Evolutionary conservation across 2,329 filamentous ascomycete species (phyloP), one percentile per base, ranked within the genome.

Genomic region (Dactylellina haptotyla): DNA sequence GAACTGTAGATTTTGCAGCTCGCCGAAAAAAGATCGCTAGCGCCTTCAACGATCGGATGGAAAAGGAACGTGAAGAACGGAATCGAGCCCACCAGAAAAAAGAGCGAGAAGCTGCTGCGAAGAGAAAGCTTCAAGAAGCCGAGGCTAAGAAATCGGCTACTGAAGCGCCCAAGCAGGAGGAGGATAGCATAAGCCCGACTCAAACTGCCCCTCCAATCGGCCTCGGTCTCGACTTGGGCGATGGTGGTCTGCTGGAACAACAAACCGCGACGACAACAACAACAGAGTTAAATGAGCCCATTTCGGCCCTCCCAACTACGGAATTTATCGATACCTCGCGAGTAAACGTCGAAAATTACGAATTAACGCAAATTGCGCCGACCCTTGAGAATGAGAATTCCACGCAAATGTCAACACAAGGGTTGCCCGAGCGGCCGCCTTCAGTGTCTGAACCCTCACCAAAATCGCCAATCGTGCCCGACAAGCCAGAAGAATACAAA

Each of bases 1-100:
- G 89, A 0, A 89, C 90, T 71, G 91, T 96, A 58, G 91, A 97
- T 80, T 95, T 96, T 79, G 92, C 90, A 71, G 90, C 91, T 76
- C 87, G 92, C 56, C 86, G 93, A 77, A 89, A 92, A 79, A 88
- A 89, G 73, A 96, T 96, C 77, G 90, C 93, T 77, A 87, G 92
- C 65, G 92, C 92, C 12, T 94, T 96, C 80, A 93, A 88, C 77
- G 91, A 90, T 79, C 92, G 90, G n/a, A 88, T 95, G 51, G 87
- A 89, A 28, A 73, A 75, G 90, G 92, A 78, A 90, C 83, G 77
- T 91, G 78, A 88, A 86, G 69, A 84, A 78, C 82, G 84, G 79
- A 82, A 82, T 57, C 85, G 85, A 32, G 85, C 84, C 20, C 85
- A 87, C 74, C 85, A 84, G 75, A 80, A 78, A 79, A 80, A 76